Base-by-base conservation (phyloP, 192 early-diverging fungal species). In the Coemansia sp. region DNA sequence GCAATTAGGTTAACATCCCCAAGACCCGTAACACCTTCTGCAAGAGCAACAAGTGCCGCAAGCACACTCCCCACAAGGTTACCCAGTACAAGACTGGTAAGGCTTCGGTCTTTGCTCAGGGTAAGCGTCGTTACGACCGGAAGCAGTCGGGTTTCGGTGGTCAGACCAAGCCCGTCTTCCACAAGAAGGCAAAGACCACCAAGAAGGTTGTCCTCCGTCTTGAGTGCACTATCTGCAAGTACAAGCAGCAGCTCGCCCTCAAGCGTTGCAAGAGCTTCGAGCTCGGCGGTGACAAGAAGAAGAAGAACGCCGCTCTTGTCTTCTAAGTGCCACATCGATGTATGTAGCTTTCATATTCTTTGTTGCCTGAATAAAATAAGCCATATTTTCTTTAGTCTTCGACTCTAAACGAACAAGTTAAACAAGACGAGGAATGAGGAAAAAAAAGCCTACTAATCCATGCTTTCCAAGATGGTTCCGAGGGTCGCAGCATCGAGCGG, bases 201-300 rank as follows among this genome's bases (percentile, higher is more conserved):
- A 99, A 97, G 90, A 99, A 99, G 91, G 82, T 98, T 80, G 97
- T 97, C 25, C 90, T 99, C 68, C 92, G 94, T 88, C 85, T 99
- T 34, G 95, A 97, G 83, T 99, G 97, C 88, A 95, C 89, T 65
- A 85, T 89, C 68, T 98, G 97, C 91, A 98, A 97, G 91, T 94
- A 93, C 92, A 98, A 96, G 93, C 85, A 89, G 81, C 95, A 99
- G 88, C 82, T 94, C 39, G 83, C 92, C 65, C 80, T 99, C 82
- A 98, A 99, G 92, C 92, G 97, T 75, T 97, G 97, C 90, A 98
- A 98, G 90, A 94, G 96, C 92, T 99, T 99, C 81, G 95, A 99
- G 86, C 89, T 99, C 64, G 95, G 95, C 83, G 95, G 95, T 88
- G 95, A 98, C 86, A 96, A 95, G 92, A 99, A 95, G 89, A 87